Conservation (phyloP, 345 rosid species). For the Pistacia integerrima region DNA sequence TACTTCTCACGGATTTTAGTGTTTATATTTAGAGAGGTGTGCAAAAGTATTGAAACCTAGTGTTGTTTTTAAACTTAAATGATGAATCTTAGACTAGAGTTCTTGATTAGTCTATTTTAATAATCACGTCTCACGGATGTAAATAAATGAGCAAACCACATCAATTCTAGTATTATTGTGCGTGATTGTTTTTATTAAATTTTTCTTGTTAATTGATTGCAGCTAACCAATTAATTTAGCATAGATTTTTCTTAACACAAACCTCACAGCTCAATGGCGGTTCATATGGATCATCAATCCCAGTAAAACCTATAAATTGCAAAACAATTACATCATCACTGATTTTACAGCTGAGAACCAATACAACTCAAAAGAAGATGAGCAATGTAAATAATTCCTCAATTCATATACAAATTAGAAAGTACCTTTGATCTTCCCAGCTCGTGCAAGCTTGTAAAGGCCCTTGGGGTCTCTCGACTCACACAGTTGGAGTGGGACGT, state of each 20-base stretch:
- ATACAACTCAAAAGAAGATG: neutral
- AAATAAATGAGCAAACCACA: no score
- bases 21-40: no score
- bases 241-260: neutral
- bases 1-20: no score
- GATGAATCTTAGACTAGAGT: no score
- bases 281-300: conserved; percentile 82
- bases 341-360: conserved; percentile 6
- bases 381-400: neutral
- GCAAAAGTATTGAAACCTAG: no score
- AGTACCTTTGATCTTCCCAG: conserved; percentile 81
- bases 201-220: no score
- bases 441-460: conserved; percentile 85
- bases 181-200: no score
- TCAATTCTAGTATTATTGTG: no score
- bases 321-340: conserved; percentile 7
- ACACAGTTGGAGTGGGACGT: conserved; percentile 68
- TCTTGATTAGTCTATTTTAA: no score
- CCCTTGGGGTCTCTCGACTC: conserved; percentile 91
- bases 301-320: conserved; percentile 60
- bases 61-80: no score
- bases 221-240: no score
- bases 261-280: conserved; percentile 70
- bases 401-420: conserved; percentile 15
- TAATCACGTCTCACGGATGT: no score